Percentiles rank a stretch among this genome's conserved stretches.
These are phyloP conservation scores for Sporothrix sp. DNA, from an alignment of 2,329 filamentous ascomycete genomes.

Conservation along the genomic window DNA sequence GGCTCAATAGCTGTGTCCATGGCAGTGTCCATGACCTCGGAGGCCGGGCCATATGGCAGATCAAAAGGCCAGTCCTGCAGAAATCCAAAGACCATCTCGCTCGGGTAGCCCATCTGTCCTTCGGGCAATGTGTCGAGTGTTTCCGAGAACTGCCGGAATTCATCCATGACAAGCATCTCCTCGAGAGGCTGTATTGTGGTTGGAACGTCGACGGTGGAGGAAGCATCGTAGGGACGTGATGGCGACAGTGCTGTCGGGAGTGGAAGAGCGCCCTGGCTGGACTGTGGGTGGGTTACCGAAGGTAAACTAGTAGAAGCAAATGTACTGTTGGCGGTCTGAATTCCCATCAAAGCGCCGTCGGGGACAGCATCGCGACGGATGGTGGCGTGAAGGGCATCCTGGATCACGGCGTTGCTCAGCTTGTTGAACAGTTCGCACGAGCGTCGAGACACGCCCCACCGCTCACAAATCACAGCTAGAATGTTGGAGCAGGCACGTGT, in stretches of 20 bases:
- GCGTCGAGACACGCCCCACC: background rate
- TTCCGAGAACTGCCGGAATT: background rate
- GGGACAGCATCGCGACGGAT: background rate
- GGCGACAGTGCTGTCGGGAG: no score
- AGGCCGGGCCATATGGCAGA: background rate
- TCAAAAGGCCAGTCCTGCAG: background rate
- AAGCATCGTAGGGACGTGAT: background rate
- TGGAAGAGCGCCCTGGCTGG: no score
- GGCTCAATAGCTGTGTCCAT: background rate
- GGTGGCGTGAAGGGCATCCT: background rate
- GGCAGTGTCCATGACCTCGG: background rate
- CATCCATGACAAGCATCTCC: background rate
- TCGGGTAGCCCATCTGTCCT: background rate
- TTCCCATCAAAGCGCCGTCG: no score
- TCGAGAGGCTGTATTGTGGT: background rate
- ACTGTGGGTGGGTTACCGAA: background rate
- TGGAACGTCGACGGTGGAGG: background rate
- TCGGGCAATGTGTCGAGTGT: background rate
- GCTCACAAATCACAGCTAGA: background rate
- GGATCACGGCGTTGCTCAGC: constrained; percentile 5
- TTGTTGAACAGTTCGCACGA: constrained; percentile 3
- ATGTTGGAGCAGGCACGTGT: constrained; percentile 1
- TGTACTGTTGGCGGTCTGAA: no score
- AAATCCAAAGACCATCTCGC: background rate
- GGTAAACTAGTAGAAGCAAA: no score